Evolutionary conservation across 1,284 basidiomycete species (phyloP).

Genomic region (Microbotryomycetes sp.): DNA sequence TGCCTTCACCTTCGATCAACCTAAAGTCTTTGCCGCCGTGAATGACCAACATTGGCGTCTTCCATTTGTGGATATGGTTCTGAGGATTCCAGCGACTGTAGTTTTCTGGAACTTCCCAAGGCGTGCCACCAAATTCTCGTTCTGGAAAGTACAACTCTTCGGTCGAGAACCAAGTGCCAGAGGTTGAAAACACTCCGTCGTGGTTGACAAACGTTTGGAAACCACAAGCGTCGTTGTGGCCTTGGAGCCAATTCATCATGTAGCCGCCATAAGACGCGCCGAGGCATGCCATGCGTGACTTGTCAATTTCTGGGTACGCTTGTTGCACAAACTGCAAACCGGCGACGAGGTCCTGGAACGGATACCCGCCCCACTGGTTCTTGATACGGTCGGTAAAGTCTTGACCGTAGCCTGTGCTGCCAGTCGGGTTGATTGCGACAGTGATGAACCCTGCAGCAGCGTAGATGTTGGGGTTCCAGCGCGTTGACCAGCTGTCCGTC

Average conservation of each 20-base stretch:
- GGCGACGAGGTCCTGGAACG: conserved; percentile 41
- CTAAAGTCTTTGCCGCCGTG: conserved; percentile 58
- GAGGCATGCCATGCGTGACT: conserved; percentile 57
- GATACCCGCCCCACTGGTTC: conserved; percentile 67
- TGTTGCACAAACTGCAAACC: conserved; percentile 32
- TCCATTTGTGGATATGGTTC: conserved; percentile 74
- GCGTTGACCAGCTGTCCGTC: conserved; percentile 72
- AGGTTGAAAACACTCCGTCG: conserved; percentile 44
- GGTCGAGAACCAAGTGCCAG: conserved; percentile 62
- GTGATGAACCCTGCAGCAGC: conserved; percentile 62
- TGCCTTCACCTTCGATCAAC: conserved; percentile 63
- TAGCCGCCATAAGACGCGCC: conserved; percentile 44
- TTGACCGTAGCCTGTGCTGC: conserved; percentile 31
- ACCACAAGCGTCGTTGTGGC: conserved; percentile 71
- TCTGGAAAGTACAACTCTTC: conserved; percentile 84
- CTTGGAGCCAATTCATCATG: conserved; percentile 74
- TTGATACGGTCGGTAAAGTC: conserved; percentile 65
- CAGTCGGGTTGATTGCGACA: conserved; percentile 59
- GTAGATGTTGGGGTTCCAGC: conserved; percentile 68
- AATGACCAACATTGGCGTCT: conserved; percentile 72
- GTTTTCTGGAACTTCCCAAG: conserved; percentile 58
- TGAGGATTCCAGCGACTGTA: conserved; percentile 50
- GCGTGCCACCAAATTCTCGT: conserved; percentile 71
- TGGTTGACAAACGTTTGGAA: conserved; percentile 75
- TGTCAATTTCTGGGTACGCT: conserved; percentile 55